Percentiles rank a stretch among this genome's conserved stretches.
phyloP scores from a whole-genome alignment of 768 basidiomycete genomes.

The Imleria badia region DNA sequence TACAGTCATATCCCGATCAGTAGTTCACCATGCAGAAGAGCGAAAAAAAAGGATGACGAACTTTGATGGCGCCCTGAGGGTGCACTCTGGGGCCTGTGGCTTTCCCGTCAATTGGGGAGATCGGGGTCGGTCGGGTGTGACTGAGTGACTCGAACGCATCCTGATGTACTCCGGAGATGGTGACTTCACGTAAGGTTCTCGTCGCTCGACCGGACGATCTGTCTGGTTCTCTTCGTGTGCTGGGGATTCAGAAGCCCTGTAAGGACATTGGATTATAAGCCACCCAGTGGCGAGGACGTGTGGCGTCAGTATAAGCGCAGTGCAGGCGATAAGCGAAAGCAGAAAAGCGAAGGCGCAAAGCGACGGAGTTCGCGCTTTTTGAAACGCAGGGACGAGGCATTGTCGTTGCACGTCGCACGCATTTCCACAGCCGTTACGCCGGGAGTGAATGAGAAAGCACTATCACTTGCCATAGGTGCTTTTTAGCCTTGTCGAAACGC shows the following conservation, averaged over 20 bases:
- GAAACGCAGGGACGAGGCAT: conserved; percentile 12
- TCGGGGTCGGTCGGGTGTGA: conserved; percentile 16
- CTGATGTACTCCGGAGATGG: conserved; percentile 23
- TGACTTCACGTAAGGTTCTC: conserved; percentile 15
- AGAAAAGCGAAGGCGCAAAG: conserved; percentile 8
- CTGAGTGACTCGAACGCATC: conserved; percentile 20
- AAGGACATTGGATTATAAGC: conserved; percentile 19
- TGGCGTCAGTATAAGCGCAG: conserved; percentile 32
- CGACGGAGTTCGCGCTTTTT: conserved; percentile 15
- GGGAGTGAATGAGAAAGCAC: conserved; percentile 4
- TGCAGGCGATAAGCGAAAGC: conserved; percentile 23
- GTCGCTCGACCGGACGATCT: conserved; percentile 13
- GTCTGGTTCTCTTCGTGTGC: conserved; percentile 19
- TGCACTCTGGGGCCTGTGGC: conserved; percentile 23
- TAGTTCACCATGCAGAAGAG: conserved; percentile 8
- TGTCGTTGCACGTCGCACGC: conserved; percentile 11
- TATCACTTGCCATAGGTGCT: conserved; percentile 34
- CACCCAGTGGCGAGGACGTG: conserved; percentile 22
- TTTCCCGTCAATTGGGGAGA: conserved; percentile 21
- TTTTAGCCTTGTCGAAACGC: conserved; percentile 37
- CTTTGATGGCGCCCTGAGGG: conserved; percentile 23
- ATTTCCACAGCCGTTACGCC: conserved; percentile 1
- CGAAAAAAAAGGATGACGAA: conserved; percentile 21
- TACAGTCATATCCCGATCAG: conserved; percentile 26
- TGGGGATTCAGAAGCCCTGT: conserved; percentile 34